Conservation (phyloP, 768 basidiomycete species). For the Lentinus brumalis region DNA sequence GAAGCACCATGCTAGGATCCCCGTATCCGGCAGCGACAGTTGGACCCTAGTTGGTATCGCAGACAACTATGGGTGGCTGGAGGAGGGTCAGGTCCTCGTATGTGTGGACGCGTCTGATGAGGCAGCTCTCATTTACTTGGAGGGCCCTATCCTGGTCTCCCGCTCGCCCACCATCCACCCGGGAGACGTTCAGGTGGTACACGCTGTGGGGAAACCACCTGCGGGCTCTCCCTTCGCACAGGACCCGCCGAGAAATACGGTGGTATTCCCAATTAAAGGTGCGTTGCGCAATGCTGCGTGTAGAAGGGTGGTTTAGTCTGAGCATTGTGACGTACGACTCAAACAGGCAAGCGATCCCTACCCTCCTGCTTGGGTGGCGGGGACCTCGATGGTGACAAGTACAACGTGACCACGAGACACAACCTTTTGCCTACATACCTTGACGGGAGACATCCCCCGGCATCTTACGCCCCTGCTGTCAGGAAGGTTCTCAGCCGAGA, state of each 20-base stretch:
- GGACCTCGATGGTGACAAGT: conserved; percentile 55
- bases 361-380: conserved; percentile 69
- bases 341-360: conserved; percentile 57
- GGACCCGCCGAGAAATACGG: conserved; percentile 58
- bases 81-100: conserved; percentile 60
- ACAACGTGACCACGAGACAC: conserved; percentile 25
- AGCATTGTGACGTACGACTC: conserved; percentile 16
- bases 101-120: conserved; percentile 50
- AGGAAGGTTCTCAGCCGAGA: conserved; percentile 47
- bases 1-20: conserved; percentile 67
- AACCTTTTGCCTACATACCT: conserved; percentile 28
- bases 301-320: background rate
- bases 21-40: conserved; percentile 48
- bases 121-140: conserved; percentile 42
- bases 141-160: conserved; percentile 58
- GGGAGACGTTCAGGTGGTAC: conserved; percentile 61
- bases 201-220: conserved; percentile 61
- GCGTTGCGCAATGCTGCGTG: conserved; percentile 32
- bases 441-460: conserved; percentile 35
- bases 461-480: conserved; percentile 49
- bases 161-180: conserved; percentile 72
- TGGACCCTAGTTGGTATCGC: conserved; percentile 76
- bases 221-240: conserved; percentile 49
- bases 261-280: conserved; percentile 68
- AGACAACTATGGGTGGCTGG: conserved; percentile 57